A percentile compares a stretch with the other conserved stretches of the same genome.
Conservation (phyloP, 2,329 filamentous ascomycete genomes). For the Aspergillus pseudoviridinutans region DNA sequence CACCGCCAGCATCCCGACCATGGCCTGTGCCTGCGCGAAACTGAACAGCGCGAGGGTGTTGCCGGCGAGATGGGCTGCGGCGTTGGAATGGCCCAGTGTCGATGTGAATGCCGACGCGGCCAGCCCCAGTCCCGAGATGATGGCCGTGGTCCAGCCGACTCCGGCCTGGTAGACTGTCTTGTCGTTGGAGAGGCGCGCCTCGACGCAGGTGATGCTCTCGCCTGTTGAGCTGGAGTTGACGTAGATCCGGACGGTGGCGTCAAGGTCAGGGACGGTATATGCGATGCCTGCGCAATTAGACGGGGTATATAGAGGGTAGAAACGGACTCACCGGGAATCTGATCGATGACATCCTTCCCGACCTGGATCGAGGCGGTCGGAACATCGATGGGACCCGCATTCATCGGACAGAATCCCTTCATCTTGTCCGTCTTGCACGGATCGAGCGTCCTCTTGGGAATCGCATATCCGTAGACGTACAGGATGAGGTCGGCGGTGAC, state of each 20-base stretch:
- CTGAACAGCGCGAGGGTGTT: constrained; percentile 87
- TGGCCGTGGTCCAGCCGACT: constrained; percentile 83
- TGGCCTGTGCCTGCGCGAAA: constrained; percentile 90
- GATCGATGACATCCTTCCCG: constrained; percentile 51
- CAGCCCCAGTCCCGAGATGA: constrained; percentile 79
- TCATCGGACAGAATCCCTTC: constrained; percentile 83
- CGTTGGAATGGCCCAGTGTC: constrained; percentile 85
- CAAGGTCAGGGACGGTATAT: constrained; percentile 84
- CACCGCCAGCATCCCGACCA: constrained; percentile 81
- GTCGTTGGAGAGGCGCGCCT: constrained; percentile 82
- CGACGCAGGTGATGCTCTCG: constrained; percentile 73
- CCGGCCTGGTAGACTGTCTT: constrained; percentile 84
- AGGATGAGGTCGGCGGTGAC: constrained; percentile 73
- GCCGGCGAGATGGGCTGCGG: constrained; percentile 86
- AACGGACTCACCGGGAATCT: constrained; percentile 59
- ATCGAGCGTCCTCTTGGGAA: constrained; percentile 63
- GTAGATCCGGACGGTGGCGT: constrained; percentile 75
- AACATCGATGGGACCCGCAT: constrained; percentile 72
- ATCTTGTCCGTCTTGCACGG: constrained; percentile 65
- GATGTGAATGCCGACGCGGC: constrained; percentile 82
- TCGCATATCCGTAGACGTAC: constrained; percentile 74
- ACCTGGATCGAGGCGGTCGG: constrained; percentile 63
- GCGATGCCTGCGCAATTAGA: constrained; percentile 57
- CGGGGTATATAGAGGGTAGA: too few relatives aligned
- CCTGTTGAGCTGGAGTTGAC: constrained; percentile 67